A percentile compares a stretch with the other conserved stretches of the same genome.
phyloP scores from a whole-genome alignment of 805 yeast species.

The Sugiyamaella americana region DNA sequence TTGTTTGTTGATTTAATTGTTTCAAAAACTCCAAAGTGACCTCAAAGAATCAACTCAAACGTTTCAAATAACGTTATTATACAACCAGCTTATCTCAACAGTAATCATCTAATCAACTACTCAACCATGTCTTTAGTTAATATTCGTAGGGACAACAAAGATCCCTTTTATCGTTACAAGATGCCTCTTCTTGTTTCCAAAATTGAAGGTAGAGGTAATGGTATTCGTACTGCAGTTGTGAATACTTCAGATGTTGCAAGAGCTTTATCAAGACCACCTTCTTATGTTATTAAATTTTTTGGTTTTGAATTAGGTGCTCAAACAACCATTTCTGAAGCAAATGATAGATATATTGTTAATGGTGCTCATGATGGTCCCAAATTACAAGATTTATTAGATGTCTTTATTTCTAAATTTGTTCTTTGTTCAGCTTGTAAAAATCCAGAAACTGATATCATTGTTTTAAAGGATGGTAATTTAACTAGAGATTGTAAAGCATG shows the following conservation, averaged over 20 bases:
- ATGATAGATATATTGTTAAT: slow-evolving; percentile 85
- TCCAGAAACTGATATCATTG: slow-evolving; percentile 90
- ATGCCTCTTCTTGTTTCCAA: slow-evolving; percentile 98
- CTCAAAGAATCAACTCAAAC: no score
- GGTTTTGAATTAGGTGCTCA: slow-evolving; percentile 98
- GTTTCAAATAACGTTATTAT: no score
- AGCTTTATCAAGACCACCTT: slow-evolving; percentile 87
- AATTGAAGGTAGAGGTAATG: slow-evolving; percentile 98
- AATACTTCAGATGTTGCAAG: slow-evolving; percentile 91
- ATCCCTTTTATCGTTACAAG: slow-evolving; percentile 98
- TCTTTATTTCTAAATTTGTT: slow-evolving; percentile 87
- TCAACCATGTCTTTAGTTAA: slow-evolving; percentile 74
- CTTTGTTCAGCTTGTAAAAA: slow-evolving; percentile 92
- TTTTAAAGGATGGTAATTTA: slow-evolving; percentile 67
- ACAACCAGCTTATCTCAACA: no score
- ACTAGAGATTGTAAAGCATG: slow-evolving; percentile 97
- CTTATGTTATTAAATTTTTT: slow-evolving; percentile 87
- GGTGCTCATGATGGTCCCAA: slow-evolving; percentile 89
- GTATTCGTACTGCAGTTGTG: slow-evolving; percentile 92
- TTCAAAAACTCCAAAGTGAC: no score
- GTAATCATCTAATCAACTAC: no score
- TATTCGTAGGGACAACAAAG: slow-evolving; percentile 94
- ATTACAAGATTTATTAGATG: slow-evolving; percentile 90
- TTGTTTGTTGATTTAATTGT: no score
- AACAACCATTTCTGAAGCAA: slow-evolving; percentile 70